Evolutionary conservation across 768 basidiomycete species (phyloP).

Genomic region (Naganishia friedmannii): DNA sequence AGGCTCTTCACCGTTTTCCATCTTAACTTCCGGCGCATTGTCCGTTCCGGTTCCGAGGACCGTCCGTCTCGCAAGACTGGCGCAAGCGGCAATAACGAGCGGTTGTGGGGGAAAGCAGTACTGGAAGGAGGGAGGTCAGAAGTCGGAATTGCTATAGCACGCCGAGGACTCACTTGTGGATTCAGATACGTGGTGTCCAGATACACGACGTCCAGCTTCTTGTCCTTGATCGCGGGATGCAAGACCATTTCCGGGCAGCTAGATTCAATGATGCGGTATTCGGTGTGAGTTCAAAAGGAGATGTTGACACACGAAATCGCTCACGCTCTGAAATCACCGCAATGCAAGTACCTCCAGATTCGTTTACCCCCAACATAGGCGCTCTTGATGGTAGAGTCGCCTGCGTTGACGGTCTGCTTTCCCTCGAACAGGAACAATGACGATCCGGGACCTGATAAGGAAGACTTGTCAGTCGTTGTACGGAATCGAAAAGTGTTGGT

Average conservation of each 20-base stretch:
- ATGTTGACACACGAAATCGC: too few species aligned
- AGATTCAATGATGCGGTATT: conserved; percentile 51
- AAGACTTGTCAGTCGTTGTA: not conserved
- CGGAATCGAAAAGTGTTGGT: not conserved
- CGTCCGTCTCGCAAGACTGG: conserved; percentile 68
- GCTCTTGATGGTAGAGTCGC: conserved; percentile 72
- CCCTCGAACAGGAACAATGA: conserved; percentile 93
- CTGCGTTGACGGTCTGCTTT: conserved; percentile 79
- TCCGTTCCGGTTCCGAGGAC: conserved; percentile 48
- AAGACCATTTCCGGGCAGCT: conserved; percentile 82
- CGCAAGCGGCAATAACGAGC: conserved; percentile 91
- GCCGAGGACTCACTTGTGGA: conserved; percentile 57
- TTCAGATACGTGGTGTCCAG: conserved; percentile 95
- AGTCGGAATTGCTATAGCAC: too few species aligned
- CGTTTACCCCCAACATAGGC: conserved; percentile 66
- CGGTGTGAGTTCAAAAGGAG: too few species aligned
- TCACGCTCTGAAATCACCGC: conserved; percentile 63
- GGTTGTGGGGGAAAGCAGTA: conserved; percentile 95
- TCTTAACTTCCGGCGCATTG: conserved; percentile 25
- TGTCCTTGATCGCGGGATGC: conserved; percentile 78
- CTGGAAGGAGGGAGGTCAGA: not conserved
- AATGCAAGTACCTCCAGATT: conserved; percentile 88
- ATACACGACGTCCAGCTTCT: conserved; percentile 80
- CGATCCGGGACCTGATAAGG: conserved; percentile 68
- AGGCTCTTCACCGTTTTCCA: conserved; percentile 32